These are phyloP conservation scores for Exobasidium cylindrosporum DNA, from an alignment of 1,284 basidiomycete species.

Conservation along the genomic window DNA sequence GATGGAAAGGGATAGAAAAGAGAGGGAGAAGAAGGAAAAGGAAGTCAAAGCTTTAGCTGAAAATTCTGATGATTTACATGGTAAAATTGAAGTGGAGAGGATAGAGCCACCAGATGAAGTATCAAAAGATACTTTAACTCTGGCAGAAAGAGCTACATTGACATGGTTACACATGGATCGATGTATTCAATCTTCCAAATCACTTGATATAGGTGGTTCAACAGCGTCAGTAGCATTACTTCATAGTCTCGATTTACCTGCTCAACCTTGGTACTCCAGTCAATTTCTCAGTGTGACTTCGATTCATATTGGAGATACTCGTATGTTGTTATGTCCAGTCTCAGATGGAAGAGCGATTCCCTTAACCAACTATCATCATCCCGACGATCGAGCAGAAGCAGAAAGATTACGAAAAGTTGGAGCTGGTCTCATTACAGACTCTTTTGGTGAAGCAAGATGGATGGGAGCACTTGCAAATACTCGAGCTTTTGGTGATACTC, in stretches of 20 bases:
- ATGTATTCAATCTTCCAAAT: constrained; percentile 36
- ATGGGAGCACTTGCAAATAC: constrained; percentile 95
- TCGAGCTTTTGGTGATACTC: constrained; percentile 84
- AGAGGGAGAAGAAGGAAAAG: background rate
- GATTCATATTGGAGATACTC: constrained; percentile 83
- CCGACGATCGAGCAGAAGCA: constrained; percentile 81
- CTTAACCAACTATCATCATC: constrained; percentile 72
- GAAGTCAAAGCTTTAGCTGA: background rate
- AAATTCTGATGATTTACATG: constrained; percentile 1
- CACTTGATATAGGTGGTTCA: constrained; percentile 63
- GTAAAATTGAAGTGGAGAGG: constrained; percentile 5
- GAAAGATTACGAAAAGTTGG: constrained; percentile 81
- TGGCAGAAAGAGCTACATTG: constrained; percentile 50
- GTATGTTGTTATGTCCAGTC: constrained; percentile 75
- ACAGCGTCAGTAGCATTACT: constrained; percentile 85
- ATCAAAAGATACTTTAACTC: constrained; percentile 32
- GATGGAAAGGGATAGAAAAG: background rate
- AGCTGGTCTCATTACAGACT: constrained; percentile 83
- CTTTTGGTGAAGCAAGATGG: constrained; percentile 92
- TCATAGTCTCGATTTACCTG: constrained; percentile 74
- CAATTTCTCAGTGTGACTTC: constrained; percentile 62
- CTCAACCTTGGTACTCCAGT: constrained; percentile 57
- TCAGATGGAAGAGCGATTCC: constrained; percentile 70
- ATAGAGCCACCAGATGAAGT: constrained; percentile 35
- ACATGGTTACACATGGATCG: constrained; percentile 51